These are phyloP conservation scores for Pseudogymnoascus sp. DNA, from an alignment of 2,329 filamentous ascomycete species.

Conservation along the genomic window DNA sequence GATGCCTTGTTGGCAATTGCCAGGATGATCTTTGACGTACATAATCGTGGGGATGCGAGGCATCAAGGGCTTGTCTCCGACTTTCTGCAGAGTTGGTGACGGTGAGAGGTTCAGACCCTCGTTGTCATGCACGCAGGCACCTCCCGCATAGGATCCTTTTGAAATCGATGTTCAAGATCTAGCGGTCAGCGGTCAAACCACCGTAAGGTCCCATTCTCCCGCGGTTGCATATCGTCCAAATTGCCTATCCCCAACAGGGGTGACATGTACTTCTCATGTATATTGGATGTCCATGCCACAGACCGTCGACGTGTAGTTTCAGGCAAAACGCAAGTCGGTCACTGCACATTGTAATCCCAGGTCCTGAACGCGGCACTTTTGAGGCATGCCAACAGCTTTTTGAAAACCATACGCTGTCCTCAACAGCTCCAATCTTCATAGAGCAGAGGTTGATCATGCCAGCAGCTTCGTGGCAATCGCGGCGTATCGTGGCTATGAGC, in stretches of 20 bases:
- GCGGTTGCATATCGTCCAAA: background rate
- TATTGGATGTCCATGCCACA: background rate
- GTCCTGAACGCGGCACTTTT: background rate
- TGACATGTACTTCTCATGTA: background rate
- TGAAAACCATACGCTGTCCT: background rate
- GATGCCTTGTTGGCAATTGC: background rate
- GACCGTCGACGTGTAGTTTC: background rate
- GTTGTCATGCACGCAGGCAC: background rate
- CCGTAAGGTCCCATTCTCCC: constrained; percentile 1
- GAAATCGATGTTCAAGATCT: background rate
- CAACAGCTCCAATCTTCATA: background rate
- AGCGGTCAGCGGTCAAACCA: constrained; percentile 4
- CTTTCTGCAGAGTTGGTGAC: constrained; percentile 3
- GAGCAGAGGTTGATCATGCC: background rate
- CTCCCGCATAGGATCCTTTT: background rate
- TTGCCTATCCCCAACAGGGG: background rate
- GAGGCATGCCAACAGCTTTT: background rate
- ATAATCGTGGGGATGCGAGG: background rate
- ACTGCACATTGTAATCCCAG: background rate
- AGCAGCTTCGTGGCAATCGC: background rate
- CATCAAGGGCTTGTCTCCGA: background rate
- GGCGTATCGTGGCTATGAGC: background rate
- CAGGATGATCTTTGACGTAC: background rate
- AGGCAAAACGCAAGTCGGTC: constrained; percentile 1
- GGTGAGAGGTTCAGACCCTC: background rate